Conservation (phyloP, 2,329 filamentous ascomycete genomes). For the Cytospora piceae region DNA sequence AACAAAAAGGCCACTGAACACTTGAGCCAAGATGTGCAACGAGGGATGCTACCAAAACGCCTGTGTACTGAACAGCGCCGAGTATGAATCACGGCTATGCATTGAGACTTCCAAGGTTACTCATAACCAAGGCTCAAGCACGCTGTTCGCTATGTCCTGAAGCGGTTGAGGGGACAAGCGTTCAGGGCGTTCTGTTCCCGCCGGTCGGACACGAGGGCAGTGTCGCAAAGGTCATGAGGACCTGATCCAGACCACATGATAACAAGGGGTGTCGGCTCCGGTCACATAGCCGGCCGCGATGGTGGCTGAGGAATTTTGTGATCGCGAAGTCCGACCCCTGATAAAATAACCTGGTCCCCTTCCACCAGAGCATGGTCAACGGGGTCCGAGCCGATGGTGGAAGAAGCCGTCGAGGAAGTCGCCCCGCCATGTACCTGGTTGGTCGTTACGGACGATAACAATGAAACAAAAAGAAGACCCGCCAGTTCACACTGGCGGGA, state of each 20-base stretch:
- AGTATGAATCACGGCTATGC: conserved; percentile 6
- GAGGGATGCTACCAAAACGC: conserved; percentile 4
- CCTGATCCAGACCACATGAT: neutral
- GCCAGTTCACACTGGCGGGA: no score
- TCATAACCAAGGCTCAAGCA: neutral
- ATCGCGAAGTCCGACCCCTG: neutral
- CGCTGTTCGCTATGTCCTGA: neutral
- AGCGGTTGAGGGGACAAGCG: neutral
- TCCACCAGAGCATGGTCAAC: neutral
- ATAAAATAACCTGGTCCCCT: neutral
- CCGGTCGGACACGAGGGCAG: neutral
- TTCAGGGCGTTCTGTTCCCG: neutral
- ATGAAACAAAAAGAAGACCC: no score
- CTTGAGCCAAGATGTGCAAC: conserved; percentile 3
- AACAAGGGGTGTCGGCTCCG: neutral
- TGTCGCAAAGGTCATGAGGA: neutral
- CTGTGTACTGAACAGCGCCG: conserved; percentile 7
- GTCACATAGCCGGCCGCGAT: conserved; percentile 19
- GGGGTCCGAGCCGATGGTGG: neutral
- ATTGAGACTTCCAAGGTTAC: neutral
- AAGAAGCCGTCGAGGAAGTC: neutral
- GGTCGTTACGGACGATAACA: no score
- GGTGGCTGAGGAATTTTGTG: conserved; percentile 19
- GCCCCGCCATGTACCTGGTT: neutral
- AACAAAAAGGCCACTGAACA: conserved; percentile 1